Evolutionary conservation across 2,329 filamentous ascomycete genomes (phyloP), one percentile per base, ranked within the genome.

Genomic region (Conoideocrella luteorostrata): DNA sequence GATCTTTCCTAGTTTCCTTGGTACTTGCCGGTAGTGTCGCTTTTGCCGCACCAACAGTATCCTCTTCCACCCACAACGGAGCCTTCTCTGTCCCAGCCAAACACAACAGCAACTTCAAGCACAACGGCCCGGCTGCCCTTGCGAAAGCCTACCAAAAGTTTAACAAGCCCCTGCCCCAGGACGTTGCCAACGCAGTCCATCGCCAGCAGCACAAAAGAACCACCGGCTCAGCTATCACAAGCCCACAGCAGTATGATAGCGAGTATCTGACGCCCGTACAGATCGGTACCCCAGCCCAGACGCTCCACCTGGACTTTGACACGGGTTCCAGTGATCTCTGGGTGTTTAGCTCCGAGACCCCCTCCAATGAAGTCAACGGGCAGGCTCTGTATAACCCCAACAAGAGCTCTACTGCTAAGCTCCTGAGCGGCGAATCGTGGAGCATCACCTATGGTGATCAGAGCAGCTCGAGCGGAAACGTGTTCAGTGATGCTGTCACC

Each of bases 271-370:
- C 50, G 21, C 37, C 36, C 12, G 51, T 54, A 21, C 38, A 47
- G 21, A 52, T 55, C 23, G 50, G 53, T 3, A 49, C 49, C 18
- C 53, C 52, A 7, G 38, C 49, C 3, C 52, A 54, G 46, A 48
- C 32, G 21, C 39, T 54, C 1, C n/a, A 33, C 11, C 36, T 56
- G 17, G 44, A 51, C 45, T 51, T 56, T 29, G 53, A 56, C 22
- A 56, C 52, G 6, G 52, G 53, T 23, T 54, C 56, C 15, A 54
- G 55, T 39, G 58, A 61, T 22, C 50, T 63, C 6, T 55, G 52
- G 43, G 56, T 54, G 49, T 72, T 71, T 49, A 70, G 66, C 48
- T 66, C 67, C 44, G 66, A 69, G 47, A 72, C 67, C 23, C 55
- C 60, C 33, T 41, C 54, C 26, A 26, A 43, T 15, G 52, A 67